These are phyloP conservation scores for Hirschioporus abietinus DNA, from an alignment of 768 basidiomycete species.

Conservation along the genomic window DNA sequence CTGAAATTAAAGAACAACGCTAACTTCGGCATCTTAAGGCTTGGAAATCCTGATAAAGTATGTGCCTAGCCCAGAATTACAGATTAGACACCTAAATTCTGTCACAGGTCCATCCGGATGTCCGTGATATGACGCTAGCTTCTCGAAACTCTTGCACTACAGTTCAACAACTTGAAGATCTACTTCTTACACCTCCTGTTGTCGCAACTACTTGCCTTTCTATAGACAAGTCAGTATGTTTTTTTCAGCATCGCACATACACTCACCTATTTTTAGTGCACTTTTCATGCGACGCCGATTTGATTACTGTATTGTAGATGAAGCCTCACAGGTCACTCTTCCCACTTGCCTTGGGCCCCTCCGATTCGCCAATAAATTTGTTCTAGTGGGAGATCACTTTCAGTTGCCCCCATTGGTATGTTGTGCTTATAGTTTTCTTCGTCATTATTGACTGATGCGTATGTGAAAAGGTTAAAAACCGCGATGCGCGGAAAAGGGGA, in stretches of 20 bases:
- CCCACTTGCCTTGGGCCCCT: constrained; percentile 94
- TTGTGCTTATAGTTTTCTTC: background rate
- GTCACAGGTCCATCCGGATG: constrained; percentile 74
- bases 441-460: background rate
- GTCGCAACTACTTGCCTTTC: constrained; percentile 95
- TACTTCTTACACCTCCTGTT: constrained; percentile 83
- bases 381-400: constrained; percentile 96
- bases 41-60: constrained; percentile 93
- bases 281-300: constrained; percentile 82
- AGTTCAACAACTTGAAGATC: constrained; percentile 78
- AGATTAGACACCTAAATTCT: constrained; percentile 8
- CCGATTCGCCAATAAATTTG: constrained; percentile 83
- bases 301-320: constrained; percentile 97
- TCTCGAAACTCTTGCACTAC: constrained; percentile 50
- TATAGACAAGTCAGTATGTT: constrained; percentile 77
- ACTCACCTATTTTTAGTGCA: constrained; percentile 45
- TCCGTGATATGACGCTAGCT: constrained; percentile 64
- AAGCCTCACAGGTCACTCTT: constrained; percentile 95
- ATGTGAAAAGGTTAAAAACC: constrained; percentile 67
- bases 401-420: constrained; percentile 91
- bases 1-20: constrained; percentile 62
- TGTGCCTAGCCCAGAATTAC: constrained; percentile 10
- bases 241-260: constrained; percentile 10
- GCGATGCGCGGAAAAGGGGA: constrained; percentile 74
- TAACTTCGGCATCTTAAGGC: constrained; percentile 70